Percentiles rank a stretch among this genome's conserved stretches.
These are phyloP conservation scores for Baorangia bicolor DNA, from an alignment of 768 basidiomycete genomes.

Conservation along the genomic window DNA sequence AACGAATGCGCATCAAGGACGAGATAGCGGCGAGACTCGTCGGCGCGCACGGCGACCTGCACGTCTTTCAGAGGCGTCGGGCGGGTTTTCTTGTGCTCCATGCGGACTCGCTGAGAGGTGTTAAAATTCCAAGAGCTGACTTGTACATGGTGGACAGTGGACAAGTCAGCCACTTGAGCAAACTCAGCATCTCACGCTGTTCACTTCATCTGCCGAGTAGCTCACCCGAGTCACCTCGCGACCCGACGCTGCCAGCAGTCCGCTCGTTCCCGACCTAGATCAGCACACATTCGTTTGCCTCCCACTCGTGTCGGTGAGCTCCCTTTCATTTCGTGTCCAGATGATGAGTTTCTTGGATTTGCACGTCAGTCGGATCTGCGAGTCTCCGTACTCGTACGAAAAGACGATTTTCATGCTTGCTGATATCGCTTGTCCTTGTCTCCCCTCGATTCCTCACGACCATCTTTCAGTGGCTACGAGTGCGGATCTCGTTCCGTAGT, in stretches of 20 bases:
- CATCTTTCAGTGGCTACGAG: not conserved
- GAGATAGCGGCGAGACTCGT: slow-evolving; percentile 11
- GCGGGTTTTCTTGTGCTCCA: slow-evolving; percentile 7
- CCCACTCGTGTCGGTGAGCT: slow-evolving; percentile 20
- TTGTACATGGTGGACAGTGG: not conserved
- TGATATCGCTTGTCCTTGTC: slow-evolving; percentile 31
- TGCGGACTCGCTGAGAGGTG: not conserved
- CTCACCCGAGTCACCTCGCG: no score
- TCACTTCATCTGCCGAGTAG: no score
- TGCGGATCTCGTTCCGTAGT: not conserved
- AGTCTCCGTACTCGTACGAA: slow-evolving; percentile 17
- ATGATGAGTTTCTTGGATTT: slow-evolving; percentile 53
- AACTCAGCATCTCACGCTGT: slow-evolving; percentile 10
- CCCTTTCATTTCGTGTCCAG: not conserved
- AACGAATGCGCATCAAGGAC: slow-evolving; percentile 8
- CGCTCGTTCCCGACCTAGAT: not conserved
- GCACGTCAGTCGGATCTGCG: slow-evolving; percentile 60
- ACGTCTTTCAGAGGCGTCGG: slow-evolving; percentile 19
- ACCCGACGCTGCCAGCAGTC: not conserved
- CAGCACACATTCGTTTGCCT: not conserved
- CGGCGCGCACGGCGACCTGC: slow-evolving; percentile 14
- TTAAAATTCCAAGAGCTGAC: not conserved
- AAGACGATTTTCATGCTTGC: slow-evolving; percentile 44
- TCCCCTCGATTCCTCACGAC: slow-evolving; percentile 5
- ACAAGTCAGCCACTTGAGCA: slow-evolving; percentile 25